These are phyloP conservation scores for Mycena vulgaris DNA, from an alignment of 768 basidiomycete species.

Conservation along the genomic window DNA sequence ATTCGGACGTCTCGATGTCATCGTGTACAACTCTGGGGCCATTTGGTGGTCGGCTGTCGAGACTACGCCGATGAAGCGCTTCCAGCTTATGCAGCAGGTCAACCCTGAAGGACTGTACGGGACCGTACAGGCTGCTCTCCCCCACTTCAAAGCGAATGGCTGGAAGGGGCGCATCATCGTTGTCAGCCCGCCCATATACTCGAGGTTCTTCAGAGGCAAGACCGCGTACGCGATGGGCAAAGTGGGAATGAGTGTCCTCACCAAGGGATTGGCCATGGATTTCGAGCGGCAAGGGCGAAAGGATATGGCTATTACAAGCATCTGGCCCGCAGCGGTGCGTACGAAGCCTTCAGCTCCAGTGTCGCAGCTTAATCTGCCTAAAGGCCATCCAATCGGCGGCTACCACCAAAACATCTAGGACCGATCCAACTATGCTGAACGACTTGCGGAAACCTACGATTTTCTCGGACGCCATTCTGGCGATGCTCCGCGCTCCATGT, in stretches of 20 bases:
- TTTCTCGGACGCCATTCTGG: constrained; percentile 40
- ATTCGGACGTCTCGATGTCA: constrained; percentile 34
- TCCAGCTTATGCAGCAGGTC: constrained; percentile 38
- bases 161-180: constrained; percentile 37
- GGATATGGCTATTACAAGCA: constrained; percentile 40
- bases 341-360: not conserved
- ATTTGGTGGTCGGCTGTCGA: constrained; percentile 40
- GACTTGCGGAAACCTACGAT: constrained; percentile 36
- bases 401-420: constrained; percentile 20
- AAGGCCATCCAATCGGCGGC: constrained; percentile 39
- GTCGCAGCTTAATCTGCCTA: not conserved
- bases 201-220: constrained; percentile 41
- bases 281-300: constrained; percentile 35
- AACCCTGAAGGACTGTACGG: constrained; percentile 38
- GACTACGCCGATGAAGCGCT: constrained; percentile 37
- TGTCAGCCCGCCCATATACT: constrained; percentile 40
- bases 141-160: constrained; percentile 31
- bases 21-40: constrained; percentile 41
- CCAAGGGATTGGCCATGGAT: constrained; percentile 39
- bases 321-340: constrained; percentile 37
- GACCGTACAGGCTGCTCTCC: constrained; percentile 33
- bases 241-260: constrained; percentile 39
- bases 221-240: constrained; percentile 42
- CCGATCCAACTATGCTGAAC: constrained; percentile 1
- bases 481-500: constrained; percentile 35